Evolutionary conservation across 306 rosid genomes (phyloP).

Genomic region (Rosa lucieae): DNA sequence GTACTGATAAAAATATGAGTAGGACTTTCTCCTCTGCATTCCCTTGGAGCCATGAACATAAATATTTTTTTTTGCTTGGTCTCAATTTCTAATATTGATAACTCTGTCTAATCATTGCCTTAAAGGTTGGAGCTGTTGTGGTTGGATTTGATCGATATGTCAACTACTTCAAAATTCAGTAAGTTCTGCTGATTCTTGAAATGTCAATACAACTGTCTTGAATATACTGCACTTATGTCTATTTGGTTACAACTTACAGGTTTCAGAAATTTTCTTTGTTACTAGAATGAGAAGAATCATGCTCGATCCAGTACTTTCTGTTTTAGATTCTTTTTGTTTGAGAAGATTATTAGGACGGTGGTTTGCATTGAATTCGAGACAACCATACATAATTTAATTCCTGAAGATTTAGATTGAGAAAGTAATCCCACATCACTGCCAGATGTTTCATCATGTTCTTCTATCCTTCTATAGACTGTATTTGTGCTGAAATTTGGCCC

Average conservation of each 20-base stretch:
- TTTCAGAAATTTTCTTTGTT: neutral
- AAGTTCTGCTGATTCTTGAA: constrained; percentile 37
- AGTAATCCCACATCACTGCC: neutral
- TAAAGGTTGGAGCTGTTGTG: constrained; percentile 95
- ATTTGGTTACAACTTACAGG: neutral
- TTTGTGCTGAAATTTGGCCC: neutral
- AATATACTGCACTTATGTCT: neutral
- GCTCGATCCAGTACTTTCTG: constrained; percentile 20
- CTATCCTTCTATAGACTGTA: neutral
- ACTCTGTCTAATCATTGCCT: constrained; percentile 25
- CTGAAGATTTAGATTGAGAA: constrained; percentile 7
- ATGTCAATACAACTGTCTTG: neutral
- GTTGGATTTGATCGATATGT: constrained; percentile 98
- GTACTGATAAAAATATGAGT: neutral
- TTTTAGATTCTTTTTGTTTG: neutral
- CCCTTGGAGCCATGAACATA: constrained; percentile 4
- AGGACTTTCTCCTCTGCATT: constrained; percentile 5
- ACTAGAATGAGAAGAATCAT: constrained; percentile 13
- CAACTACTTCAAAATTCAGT: constrained; percentile 98
- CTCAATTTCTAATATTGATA: constrained; percentile 10
- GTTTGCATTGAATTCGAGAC: neutral
- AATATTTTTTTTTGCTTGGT: neutral
- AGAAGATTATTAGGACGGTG: constrained; percentile 1
- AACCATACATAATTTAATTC: neutral
- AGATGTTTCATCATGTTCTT: neutral